Evolutionary conservation across 768 basidiomycete species (phyloP).

Genomic region (Cystoderma amianthinum): DNA sequence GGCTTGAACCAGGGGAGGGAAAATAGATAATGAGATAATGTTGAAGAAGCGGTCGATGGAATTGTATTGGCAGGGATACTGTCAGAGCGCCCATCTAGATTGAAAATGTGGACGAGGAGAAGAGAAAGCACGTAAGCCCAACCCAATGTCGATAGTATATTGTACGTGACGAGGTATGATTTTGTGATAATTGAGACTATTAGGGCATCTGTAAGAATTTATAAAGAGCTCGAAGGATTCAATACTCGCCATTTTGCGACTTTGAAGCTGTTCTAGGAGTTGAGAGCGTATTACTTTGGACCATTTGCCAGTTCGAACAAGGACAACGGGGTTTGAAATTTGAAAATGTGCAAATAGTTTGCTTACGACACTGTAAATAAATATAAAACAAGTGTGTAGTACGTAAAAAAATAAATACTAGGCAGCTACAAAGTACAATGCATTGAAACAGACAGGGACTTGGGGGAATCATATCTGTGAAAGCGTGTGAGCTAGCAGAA

Average conservation of each 20-base stretch:
- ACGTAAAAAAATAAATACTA: background rate
- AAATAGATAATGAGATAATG: conserved; percentile 25
- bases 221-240: background rate
- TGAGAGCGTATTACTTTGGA: no score
- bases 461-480: no score
- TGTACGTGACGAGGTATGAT: conserved; percentile 75
- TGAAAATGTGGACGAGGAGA: conserved; percentile 43
- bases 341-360: no score
- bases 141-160: conserved; percentile 62
- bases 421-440: background rate
- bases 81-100: conserved; percentile 32
- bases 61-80: conserved; percentile 9
- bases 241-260: background rate
- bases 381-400: background rate
- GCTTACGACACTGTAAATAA: no score
- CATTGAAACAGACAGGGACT: no score
- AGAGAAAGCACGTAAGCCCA: conserved; percentile 69
- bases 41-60: conserved; percentile 25
- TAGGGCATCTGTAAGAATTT: background rate
- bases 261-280: background rate
- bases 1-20: conserved; percentile 27
- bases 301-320: no score
- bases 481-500: no score
- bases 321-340: no score
- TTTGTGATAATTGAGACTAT: conserved; percentile 22